These are phyloP conservation scores for Tolypocladium tundrense DNA, from an alignment of 2,329 filamentous ascomycete species.

Conservation along the genomic window DNA sequence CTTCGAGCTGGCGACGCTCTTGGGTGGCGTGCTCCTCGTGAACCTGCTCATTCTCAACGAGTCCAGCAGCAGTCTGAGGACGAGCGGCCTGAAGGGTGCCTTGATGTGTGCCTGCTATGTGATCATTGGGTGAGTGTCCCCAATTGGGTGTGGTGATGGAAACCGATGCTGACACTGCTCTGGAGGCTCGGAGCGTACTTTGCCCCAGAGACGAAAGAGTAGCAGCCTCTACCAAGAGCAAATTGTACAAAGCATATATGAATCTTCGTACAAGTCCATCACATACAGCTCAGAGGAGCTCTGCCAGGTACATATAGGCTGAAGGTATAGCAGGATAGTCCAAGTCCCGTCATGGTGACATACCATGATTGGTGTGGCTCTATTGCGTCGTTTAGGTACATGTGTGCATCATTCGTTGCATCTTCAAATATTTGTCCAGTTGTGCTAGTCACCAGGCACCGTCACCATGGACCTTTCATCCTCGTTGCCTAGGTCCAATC, in stretches of 20 bases:
- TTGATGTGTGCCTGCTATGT: slow-evolving; percentile 43
- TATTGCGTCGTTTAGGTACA: too few relatives aligned
- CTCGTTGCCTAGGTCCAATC: background rate
- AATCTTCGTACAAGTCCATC: background rate
- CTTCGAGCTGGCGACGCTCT: slow-evolving; percentile 65
- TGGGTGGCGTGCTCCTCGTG: slow-evolving; percentile 60
- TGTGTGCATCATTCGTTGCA: background rate
- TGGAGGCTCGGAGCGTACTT: slow-evolving; percentile 4
- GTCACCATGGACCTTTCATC: background rate
- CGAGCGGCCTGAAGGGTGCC: slow-evolving; percentile 42
- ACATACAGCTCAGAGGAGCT: too few relatives aligned
- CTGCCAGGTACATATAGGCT: background rate
- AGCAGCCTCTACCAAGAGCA: background rate
- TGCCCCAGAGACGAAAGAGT: slow-evolving; percentile 1
- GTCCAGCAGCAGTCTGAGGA: slow-evolving; percentile 52
- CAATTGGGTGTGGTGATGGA: too few relatives aligned
- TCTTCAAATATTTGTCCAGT: background rate
- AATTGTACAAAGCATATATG: too few relatives aligned
- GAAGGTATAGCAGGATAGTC: background rate
- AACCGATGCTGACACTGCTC: background rate
- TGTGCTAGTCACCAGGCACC: too few relatives aligned
- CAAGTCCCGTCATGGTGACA: background rate
- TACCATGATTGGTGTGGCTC: background rate
- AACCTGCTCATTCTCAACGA: slow-evolving; percentile 68
- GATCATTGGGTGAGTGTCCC: slow-evolving; percentile 31